These are phyloP conservation scores for Macadamia integrifolia DNA, from an alignment of 164 flowering plant genomes.

Conservation along the genomic window DNA sequence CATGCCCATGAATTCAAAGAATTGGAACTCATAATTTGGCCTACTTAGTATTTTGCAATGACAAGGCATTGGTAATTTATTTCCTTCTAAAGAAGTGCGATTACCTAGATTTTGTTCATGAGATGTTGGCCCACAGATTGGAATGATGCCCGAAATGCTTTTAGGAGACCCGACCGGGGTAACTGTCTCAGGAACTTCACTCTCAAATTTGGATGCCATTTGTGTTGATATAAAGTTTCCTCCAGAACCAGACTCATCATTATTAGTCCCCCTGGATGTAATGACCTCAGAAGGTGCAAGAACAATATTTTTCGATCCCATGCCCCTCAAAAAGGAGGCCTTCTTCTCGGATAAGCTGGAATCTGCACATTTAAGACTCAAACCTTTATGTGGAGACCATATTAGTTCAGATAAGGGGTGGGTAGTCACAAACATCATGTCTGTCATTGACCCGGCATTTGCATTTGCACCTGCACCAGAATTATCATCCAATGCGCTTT, in stretches of 20 bases:
- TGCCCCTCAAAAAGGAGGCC: slow-evolving; percentile 27
- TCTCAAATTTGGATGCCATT: slow-evolving; percentile 7
- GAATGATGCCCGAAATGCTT: slow-evolving; percentile 10
- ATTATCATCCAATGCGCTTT: slow-evolving; percentile 17
- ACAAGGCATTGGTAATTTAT: background rate
- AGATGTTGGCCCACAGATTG: slow-evolving; percentile 10
- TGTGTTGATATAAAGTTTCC: slow-evolving; percentile 13
- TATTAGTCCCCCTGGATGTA: slow-evolving; percentile 12
- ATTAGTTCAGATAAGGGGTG: slow-evolving; percentile 69
- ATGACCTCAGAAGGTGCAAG: slow-evolving; percentile 20
- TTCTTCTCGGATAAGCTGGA: slow-evolving; percentile 30
- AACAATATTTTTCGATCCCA: slow-evolving; percentile 30
- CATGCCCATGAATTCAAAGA: background rate
- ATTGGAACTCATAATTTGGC: background rate
- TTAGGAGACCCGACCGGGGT: slow-evolving; percentile 6
- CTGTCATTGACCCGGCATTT: slow-evolving; percentile 67
- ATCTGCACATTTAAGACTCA: slow-evolving; percentile 52
- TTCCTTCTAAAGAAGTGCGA: slow-evolving; percentile 4
- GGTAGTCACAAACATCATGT: slow-evolving; percentile 34
- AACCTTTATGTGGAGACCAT: slow-evolving; percentile 70
- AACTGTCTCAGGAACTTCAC: slow-evolving; percentile 14
- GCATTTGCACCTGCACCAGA: slow-evolving; percentile 67
- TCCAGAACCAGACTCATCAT: slow-evolving; percentile 14
- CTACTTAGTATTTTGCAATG: background rate
- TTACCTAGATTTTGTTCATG: slow-evolving; percentile 24